phyloP scores from a whole-genome alignment of 371 early-diverging fungal genomes.

The Mycotypha africana region DNA sequence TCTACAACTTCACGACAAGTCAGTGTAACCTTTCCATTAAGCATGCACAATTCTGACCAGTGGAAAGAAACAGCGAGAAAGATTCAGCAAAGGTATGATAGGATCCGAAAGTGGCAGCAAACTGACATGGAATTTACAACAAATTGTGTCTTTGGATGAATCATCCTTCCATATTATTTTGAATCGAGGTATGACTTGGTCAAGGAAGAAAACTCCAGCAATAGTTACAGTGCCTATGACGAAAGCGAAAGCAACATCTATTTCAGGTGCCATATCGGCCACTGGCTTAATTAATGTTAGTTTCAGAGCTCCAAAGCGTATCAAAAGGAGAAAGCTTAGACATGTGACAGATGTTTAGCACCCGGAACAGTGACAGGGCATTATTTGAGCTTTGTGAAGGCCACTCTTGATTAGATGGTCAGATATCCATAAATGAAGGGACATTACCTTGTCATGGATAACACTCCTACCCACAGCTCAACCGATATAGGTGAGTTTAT shows the following conservation, averaged over 20 bases:
- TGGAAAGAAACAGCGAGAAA: conserved; percentile 1
- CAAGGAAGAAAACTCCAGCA: background rate
- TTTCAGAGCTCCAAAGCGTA: conserved; percentile 15
- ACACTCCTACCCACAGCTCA: no score
- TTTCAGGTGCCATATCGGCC: no score
- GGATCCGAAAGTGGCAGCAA: background rate
- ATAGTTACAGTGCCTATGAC: background rate
- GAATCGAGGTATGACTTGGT: background rate
- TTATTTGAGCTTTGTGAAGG: conserved; percentile 14
- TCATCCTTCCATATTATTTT: conserved; percentile 3
- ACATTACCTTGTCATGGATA: no score
- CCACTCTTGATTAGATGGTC: conserved; percentile 15
- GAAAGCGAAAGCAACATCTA: no score
- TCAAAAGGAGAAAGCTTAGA: conserved; percentile 15
- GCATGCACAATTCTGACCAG: conserved; percentile 6
- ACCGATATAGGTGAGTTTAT: background rate
- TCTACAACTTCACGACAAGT: conserved; percentile 5
- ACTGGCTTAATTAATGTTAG: background rate
- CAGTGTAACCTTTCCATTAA: conserved; percentile 5
- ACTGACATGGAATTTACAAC: conserved; percentile 1
- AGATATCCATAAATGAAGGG: background rate
- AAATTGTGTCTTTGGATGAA: conserved; percentile 5
- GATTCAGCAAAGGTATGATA: conserved; percentile 3
- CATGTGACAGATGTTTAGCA: conserved; percentile 7
- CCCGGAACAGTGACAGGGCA: conserved; percentile 8